Evolutionary conservation across 169 alveolate genomes (phyloP).

Genomic region (Cyclospora cayetanensis): DNA sequence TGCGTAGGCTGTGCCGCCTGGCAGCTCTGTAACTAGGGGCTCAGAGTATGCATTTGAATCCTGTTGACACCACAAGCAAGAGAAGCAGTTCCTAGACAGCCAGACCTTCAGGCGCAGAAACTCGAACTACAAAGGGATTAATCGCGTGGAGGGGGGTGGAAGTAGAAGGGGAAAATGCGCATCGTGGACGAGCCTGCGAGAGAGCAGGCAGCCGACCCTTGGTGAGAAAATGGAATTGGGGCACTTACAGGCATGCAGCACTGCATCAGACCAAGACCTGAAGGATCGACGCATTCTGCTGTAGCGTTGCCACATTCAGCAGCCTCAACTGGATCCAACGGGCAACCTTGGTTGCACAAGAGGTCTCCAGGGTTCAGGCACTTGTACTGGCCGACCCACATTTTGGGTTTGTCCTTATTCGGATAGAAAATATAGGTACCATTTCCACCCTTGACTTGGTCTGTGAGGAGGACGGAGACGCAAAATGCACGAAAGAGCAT

Average conservation of each 20-base stretch:
- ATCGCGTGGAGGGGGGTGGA: not conserved
- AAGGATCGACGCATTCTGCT: slow-evolving; percentile 30
- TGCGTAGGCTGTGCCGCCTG: slow-evolving; percentile 54
- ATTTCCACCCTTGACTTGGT: slow-evolving; percentile 50
- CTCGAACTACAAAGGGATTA: not conserved
- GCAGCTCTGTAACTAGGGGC: slow-evolving; percentile 4
- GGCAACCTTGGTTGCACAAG: slow-evolving; percentile 57
- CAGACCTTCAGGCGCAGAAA: no score
- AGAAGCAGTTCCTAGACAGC: not conserved
- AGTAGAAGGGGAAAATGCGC: not conserved
- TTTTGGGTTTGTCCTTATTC: slow-evolving; percentile 76
- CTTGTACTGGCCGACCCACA: slow-evolving; percentile 82
- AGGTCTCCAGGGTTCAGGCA: slow-evolving; percentile 80
- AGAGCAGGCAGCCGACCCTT: not conserved
- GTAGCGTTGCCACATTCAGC: slow-evolving; percentile 35
- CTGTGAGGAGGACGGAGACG: not conserved
- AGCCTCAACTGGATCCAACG: slow-evolving; percentile 11
- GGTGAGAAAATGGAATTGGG: not conserved
- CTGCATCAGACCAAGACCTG: slow-evolving; percentile 41
- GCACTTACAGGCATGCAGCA: slow-evolving; percentile 54
- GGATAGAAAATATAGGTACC: slow-evolving; percentile 81
- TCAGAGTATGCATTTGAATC: not conserved
- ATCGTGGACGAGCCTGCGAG: not conserved
- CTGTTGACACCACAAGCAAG: not conserved
- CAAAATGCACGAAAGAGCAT: not conserved